phyloP scores from a whole-genome alignment of 2,329 filamentous ascomycete species.

The Colletotrichum orbiculare region DNA sequence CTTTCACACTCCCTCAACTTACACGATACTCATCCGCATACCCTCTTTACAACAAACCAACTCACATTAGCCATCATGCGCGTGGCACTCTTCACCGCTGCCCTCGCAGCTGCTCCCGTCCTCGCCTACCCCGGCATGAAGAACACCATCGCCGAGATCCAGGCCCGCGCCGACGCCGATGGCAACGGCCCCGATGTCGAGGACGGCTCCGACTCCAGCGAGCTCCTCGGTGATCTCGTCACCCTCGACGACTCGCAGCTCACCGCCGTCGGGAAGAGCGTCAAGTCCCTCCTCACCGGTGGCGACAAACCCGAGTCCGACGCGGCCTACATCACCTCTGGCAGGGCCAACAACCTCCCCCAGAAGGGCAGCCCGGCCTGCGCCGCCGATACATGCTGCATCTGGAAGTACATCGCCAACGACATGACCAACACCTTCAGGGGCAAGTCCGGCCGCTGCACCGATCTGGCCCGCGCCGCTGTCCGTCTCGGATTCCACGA shows the following conservation, averaged over 20 bases:
- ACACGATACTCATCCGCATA: not conserved
- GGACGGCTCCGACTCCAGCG: slow-evolving; percentile 26
- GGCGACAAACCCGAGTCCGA: slow-evolving; percentile 42
- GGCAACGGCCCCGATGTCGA: slow-evolving; percentile 10
- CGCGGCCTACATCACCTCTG: slow-evolving; percentile 34
- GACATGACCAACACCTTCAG: slow-evolving; percentile 50
- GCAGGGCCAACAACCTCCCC: slow-evolving; percentile 32
- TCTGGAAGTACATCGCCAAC: slow-evolving; percentile 56
- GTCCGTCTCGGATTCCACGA: slow-evolving; percentile 62
- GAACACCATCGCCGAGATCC: slow-evolving; percentile 37
- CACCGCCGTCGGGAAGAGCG: slow-evolving; percentile 47
- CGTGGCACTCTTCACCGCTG: slow-evolving; percentile 26
- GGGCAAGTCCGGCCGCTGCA: slow-evolving; percentile 53
- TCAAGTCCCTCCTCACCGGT: slow-evolving; percentile 51
- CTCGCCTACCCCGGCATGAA: slow-evolving; percentile 38
- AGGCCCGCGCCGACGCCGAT: slow-evolving; percentile 30
- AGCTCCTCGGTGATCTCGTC: slow-evolving; percentile 51
- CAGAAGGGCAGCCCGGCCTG: slow-evolving; percentile 44
- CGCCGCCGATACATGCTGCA: slow-evolving; percentile 54
- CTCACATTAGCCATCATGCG: slow-evolving; percentile 27
- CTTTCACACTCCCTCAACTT: not conserved
- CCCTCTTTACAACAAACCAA: slow-evolving; percentile 3
- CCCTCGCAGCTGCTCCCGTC: slow-evolving; percentile 31
- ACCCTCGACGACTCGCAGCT: slow-evolving; percentile 44
- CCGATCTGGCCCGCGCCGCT: slow-evolving; percentile 54